These are phyloP conservation scores for Podosphaera aphanis DNA, from an alignment of 2,329 filamentous ascomycete genomes.

Conservation along the genomic window DNA sequence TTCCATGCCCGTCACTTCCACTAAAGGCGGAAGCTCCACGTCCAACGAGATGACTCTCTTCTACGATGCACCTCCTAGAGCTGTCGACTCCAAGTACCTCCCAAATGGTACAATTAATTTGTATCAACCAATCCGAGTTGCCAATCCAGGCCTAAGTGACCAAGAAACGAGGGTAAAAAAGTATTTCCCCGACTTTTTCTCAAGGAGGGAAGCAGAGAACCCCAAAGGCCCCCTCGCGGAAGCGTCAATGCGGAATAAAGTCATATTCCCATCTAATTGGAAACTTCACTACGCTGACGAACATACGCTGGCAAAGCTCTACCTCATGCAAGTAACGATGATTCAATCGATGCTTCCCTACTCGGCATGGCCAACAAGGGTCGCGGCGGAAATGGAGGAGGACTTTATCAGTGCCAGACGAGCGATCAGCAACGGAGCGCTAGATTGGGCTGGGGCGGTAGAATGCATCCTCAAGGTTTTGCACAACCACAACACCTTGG, in stretches of 20 bases:
- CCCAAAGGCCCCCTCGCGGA: background rate
- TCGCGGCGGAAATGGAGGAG: background rate
- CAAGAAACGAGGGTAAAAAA: too few species aligned
- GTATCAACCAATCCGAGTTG: too few species aligned
- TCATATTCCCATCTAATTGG: background rate
- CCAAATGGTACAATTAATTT: background rate
- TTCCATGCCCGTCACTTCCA: background rate
- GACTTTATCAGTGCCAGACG: background rate
- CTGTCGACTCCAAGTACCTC: background rate
- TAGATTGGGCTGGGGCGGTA: background rate
- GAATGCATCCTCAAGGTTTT: background rate
- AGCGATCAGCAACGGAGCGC: background rate
- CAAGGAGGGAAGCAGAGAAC: background rate
- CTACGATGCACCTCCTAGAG: background rate
- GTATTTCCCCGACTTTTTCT: too few species aligned
- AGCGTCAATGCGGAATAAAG: background rate
- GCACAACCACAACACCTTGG: background rate
- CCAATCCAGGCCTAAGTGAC: too few species aligned
- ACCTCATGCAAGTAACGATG: background rate
- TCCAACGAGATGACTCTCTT: background rate
- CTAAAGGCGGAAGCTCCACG: background rate
- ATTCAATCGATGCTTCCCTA: background rate
- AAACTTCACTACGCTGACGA: background rate
- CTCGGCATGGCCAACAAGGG: too few species aligned
- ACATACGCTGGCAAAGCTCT: background rate